Conservation (phyloP, 2,329 filamentous ascomycete genomes). For the Phialophora macrospora region DNA sequence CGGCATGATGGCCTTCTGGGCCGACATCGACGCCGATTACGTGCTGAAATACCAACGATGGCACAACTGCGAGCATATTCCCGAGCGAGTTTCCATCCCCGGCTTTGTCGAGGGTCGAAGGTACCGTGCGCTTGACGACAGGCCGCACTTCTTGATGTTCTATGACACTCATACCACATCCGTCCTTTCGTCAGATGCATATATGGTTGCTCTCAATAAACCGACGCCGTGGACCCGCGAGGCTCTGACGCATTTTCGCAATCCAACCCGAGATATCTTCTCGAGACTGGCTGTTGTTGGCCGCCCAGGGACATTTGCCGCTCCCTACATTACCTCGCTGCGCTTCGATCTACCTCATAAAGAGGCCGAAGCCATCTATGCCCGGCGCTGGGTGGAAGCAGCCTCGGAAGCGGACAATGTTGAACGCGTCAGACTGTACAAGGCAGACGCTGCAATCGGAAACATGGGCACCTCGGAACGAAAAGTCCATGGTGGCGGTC, state of each 20-base stretch:
- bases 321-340: conserved; percentile 7
- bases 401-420: neutral
- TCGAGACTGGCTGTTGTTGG: neutral
- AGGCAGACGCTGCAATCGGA: neutral
- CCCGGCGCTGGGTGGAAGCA: conserved; percentile 1
- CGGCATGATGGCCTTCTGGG: conserved; percentile 12
- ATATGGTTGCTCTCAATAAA: conserved; percentile 1
- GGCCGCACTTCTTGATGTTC: conserved; percentile 9
- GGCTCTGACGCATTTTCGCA: conserved; percentile 7
- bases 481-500: conserved; percentile 1
- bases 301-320: neutral
- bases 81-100: conserved; percentile 13
- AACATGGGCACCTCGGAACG: conserved; percentile 2
- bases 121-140: conserved; percentile 7
- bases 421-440: conserved; percentile 11
- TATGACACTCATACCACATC: conserved; percentile 4
- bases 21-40: conserved; percentile 12
- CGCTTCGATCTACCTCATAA: conserved; percentile 7
- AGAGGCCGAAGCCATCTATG: conserved; percentile 2
- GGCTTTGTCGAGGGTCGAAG: conserved; percentile 7
- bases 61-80: conserved; percentile 15
- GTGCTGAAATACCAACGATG: conserved; percentile 11
- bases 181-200: conserved; percentile 1
- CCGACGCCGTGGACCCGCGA: conserved; percentile 12
- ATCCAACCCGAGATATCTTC: conserved; percentile 5